Conservation (phyloP, 2,329 filamentous ascomycete genomes). For the Ophiostoma himal-ulmi region DNA sequence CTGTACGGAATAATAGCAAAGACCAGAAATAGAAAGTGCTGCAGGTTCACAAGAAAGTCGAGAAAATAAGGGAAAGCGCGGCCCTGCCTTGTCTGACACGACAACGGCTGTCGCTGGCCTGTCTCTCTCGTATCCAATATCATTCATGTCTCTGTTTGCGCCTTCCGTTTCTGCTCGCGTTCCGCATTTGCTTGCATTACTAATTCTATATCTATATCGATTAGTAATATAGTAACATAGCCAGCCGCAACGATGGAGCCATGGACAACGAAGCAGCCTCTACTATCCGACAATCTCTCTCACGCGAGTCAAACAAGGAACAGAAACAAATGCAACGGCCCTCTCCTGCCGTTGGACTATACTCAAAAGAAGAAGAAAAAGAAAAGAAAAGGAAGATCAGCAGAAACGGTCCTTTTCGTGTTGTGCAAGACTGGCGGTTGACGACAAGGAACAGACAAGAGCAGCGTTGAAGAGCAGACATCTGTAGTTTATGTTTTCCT, state of each 20-base stretch:
- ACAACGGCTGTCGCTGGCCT: background rate
- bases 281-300: background rate
- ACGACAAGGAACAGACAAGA: background rate
- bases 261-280: background rate
- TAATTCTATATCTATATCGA: background rate
- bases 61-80: background rate
- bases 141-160: background rate
- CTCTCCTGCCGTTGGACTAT: too few species aligned
- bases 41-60: background rate
- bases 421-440: background rate
- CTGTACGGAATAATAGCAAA: background rate
- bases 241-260: background rate
- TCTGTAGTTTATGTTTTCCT: background rate
- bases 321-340: background rate
- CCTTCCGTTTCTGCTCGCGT: background rate
- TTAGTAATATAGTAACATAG: background rate
- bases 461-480: background rate
- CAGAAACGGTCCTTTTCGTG: background rate
- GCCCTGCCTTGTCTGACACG: constrained; percentile 8
- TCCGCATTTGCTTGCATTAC: background rate
- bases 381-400: background rate
- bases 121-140: background rate
- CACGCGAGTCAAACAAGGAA: background rate
- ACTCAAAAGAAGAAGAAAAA: too few species aligned
- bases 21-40: background rate